These are phyloP conservation scores for Lactarius hatsudake DNA, from an alignment of 768 basidiomycete genomes.

Conservation along the genomic window DNA sequence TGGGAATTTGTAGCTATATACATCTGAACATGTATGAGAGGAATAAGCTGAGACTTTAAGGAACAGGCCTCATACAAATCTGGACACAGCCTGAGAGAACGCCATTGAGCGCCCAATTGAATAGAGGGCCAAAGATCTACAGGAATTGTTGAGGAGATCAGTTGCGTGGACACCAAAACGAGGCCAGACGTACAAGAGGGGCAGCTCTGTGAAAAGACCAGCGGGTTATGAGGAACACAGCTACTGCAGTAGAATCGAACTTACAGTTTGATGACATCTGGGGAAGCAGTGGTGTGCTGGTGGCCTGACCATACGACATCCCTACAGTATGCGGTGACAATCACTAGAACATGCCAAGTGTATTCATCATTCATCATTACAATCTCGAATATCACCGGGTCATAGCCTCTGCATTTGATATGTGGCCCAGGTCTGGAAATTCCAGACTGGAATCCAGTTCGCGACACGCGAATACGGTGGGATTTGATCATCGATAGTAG, in stretches of 20 bases:
- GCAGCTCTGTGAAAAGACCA: neutral
- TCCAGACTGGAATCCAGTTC: too few species aligned
- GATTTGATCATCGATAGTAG: too few species aligned
- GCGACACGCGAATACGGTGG: too few species aligned
- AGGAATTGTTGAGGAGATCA: neutral
- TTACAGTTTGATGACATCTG: neutral
- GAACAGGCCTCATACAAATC: neutral
- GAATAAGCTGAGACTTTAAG: neutral
- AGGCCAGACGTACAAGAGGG: neutral
- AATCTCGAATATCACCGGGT: too few species aligned
- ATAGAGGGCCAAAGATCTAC: neutral
- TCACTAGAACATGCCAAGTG: too few species aligned
- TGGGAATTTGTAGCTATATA: neutral
- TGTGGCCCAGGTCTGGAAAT: too few species aligned
- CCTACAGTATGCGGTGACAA: too few species aligned
- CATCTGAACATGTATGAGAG: neutral
- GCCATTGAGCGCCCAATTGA: conserved; percentile 1
- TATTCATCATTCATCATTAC: too few species aligned
- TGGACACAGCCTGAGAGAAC: conserved; percentile 3
- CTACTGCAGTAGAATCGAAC: neutral
- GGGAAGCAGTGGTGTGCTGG: neutral
- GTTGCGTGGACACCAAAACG: neutral
- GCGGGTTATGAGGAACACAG: neutral
- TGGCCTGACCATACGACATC: too few species aligned
- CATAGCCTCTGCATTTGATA: too few species aligned